Evolutionary conservation across 2,329 filamentous ascomycete genomes (phyloP).

Genomic region (Epicoccum sorghinum): DNA sequence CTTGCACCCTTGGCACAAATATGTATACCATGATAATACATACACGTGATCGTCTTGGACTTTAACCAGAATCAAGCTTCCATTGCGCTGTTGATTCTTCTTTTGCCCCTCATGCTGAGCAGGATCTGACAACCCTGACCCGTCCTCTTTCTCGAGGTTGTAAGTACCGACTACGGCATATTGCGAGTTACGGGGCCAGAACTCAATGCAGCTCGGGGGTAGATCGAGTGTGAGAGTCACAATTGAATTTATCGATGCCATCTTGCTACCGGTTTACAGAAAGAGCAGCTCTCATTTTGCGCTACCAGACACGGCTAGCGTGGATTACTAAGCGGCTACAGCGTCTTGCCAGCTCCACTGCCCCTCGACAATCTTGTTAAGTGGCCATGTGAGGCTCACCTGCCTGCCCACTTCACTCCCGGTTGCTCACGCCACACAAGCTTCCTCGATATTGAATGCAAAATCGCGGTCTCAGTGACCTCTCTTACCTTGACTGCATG

Average conservation of each 20-base stretch:
- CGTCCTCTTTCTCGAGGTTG: constrained; percentile 65
- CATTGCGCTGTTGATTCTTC: constrained; percentile 69
- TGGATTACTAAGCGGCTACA: constrained; percentile 22
- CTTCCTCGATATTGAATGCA: too few relatives aligned
- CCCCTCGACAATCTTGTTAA: too few relatives aligned
- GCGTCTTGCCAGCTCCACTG: not conserved
- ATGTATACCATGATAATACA: constrained; percentile 38
- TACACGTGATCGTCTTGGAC: constrained; percentile 63
- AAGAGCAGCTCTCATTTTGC: constrained; percentile 9
- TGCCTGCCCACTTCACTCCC: too few relatives aligned
- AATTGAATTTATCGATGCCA: constrained; percentile 51
- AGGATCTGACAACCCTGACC: constrained; percentile 24
- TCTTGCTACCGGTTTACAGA: constrained; percentile 21
- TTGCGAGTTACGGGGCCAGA: constrained; percentile 66
- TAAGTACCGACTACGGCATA: constrained; percentile 87
- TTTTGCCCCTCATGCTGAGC: constrained; percentile 25
- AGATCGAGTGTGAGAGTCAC: constrained; percentile 64
- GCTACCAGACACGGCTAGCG: constrained; percentile 25
- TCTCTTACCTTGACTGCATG: not conserved
- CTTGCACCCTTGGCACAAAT: not conserved
- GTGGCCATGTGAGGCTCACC: too few relatives aligned
- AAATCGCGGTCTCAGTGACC: too few relatives aligned
- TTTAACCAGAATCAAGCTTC: constrained; percentile 72
- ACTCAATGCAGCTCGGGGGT: constrained; percentile 80
- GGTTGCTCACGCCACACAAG: too few relatives aligned